Evolutionary conservation across 2,329 filamentous ascomycete species (phyloP).

Genomic region (Colletotrichum sojae): DNA sequence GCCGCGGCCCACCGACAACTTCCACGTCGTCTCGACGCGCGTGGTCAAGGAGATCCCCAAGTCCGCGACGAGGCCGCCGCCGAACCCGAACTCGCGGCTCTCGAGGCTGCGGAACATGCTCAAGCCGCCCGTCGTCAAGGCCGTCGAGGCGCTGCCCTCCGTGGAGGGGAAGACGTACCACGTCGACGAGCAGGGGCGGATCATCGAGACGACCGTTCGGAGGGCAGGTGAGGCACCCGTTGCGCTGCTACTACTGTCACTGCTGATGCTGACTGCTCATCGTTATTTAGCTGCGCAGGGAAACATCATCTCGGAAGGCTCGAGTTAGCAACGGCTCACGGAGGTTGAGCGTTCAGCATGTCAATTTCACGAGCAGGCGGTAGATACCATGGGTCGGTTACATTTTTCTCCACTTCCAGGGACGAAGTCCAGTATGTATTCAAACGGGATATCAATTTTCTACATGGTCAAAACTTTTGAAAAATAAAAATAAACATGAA

Average conservation of each 20-base stretch:
- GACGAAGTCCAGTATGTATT: too few relatives aligned
- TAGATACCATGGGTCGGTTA: too few relatives aligned
- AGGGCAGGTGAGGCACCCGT: constrained; percentile 26
- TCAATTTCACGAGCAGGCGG: too few relatives aligned
- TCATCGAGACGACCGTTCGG: constrained; percentile 36
- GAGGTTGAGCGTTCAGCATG: too few relatives aligned
- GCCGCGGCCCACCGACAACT: constrained; percentile 27
- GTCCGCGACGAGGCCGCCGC: constrained; percentile 20
- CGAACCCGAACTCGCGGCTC: constrained; percentile 25
- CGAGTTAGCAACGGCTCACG: too few relatives aligned
- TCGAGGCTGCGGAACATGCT: constrained; percentile 34
- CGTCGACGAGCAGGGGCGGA: constrained; percentile 33
- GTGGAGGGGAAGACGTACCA: constrained; percentile 40
- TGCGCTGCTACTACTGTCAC: background rate
- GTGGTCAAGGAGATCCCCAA: constrained; percentile 37
- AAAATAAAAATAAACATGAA: background rate
- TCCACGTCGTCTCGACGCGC: constrained; percentile 28
- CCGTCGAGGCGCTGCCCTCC: constrained; percentile 27
- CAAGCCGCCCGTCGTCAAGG: constrained; percentile 38
- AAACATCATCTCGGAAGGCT: background rate
- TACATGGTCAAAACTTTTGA: background rate
- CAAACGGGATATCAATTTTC: too few relatives aligned
- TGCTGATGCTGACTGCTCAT: too few relatives aligned
- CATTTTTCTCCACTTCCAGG: too few relatives aligned
- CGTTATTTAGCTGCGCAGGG: constrained; percentile 6